Conservation (phyloP, 2,329 filamentous ascomycete genomes). For the Aureobasidium leucospermi region DNA sequence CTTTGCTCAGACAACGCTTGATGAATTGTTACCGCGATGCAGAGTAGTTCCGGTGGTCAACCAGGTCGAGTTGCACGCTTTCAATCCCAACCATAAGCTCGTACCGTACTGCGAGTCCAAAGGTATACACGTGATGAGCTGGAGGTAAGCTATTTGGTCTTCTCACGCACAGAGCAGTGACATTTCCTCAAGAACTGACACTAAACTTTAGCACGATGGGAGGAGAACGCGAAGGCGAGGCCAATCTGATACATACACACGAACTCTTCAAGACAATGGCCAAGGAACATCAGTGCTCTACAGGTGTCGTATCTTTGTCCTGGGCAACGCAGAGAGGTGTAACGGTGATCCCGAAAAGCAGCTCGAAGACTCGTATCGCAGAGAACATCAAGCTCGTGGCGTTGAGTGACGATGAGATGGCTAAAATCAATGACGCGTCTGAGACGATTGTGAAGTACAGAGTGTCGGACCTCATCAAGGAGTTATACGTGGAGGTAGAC, state of each 20-base stretch:
- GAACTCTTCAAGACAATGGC: not conserved
- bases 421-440: not conserved
- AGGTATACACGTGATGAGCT: constrained; percentile 62
- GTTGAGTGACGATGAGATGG: not conserved
- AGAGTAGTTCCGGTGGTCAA: constrained; percentile 22
- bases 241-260: not conserved
- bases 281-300: not conserved
- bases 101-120: constrained; percentile 45
- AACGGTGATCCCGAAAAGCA: constrained; percentile 1
- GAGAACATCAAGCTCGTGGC: constrained; percentile 4
- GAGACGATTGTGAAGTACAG: not conserved
- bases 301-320: not conserved
- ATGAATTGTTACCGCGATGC: constrained; percentile 21
- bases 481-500: not conserved
- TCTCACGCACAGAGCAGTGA: no score
- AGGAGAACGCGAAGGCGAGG: not conserved
- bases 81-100: constrained; percentile 1
- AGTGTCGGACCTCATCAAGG: not conserved
- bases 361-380: not conserved
- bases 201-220: not conserved
- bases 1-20: constrained; percentile 24
- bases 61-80: constrained; percentile 27
- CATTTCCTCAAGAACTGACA: not conserved
- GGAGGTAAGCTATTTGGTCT: constrained; percentile 38
- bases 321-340: constrained; percentile 6